Conservation (phyloP, 2,329 filamentous ascomycete species). For the Colletotrichum echinochloae region DNA sequence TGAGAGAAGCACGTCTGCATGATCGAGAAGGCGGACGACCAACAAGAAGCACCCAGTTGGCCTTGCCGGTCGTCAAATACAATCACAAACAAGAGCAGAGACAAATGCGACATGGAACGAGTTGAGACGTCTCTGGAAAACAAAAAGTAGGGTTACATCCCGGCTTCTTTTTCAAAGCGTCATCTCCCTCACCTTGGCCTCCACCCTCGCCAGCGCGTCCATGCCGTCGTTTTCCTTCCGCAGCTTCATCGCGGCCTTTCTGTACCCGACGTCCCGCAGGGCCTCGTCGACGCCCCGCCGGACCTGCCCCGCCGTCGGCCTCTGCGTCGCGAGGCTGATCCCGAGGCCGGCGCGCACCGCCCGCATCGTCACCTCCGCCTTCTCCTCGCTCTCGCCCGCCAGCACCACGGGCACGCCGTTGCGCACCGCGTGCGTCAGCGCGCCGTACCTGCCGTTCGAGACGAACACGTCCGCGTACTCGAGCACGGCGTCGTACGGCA, state of each 20-base stretch:
- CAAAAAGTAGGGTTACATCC: fast-evolving
- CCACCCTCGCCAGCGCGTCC: slow-evolving; percentile 19
- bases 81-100: too few relatives aligned
- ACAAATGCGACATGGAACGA: too few relatives aligned
- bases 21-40: too few relatives aligned
- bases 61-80: too few relatives aligned
- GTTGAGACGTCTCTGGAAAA: neutral
- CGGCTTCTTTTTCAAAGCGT: neutral
- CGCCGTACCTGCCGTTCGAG: slow-evolving; percentile 63
- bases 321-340: slow-evolving; percentile 56
- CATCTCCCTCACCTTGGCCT: slow-evolving; percentile 16
- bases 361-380: slow-evolving; percentile 55
- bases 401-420: slow-evolving; percentile 62
- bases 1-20: too few relatives aligned
- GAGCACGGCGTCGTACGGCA: slow-evolving; percentile 61
- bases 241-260: slow-evolving; percentile 27
- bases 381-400: slow-evolving; percentile 56
- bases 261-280: slow-evolving; percentile 25
- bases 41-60: too few relatives aligned
- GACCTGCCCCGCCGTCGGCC: slow-evolving; percentile 44
- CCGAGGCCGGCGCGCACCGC: slow-evolving; percentile 58
- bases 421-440: slow-evolving; percentile 57
- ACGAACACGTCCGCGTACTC: slow-evolving; percentile 59
- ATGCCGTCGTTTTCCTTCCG: slow-evolving; percentile 22
- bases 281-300: slow-evolving; percentile 9